Evolutionary conservation across 305 asterid species (phyloP).

Genomic region (Euphrasia arctica): DNA sequence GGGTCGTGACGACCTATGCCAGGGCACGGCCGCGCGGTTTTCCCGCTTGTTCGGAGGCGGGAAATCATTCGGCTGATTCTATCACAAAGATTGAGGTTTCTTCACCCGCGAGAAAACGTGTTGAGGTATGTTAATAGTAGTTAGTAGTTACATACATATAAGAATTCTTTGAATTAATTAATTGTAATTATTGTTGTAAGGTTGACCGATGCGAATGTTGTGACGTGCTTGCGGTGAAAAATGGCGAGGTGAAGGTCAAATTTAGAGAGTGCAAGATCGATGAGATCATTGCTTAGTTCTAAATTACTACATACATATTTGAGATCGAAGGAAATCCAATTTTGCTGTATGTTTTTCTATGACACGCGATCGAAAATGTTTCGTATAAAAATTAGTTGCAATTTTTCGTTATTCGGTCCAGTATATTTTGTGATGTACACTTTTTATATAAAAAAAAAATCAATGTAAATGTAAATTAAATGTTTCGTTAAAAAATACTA

Average conservation of each 20-base stretch:
- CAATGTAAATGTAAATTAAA: too few relatives aligned
- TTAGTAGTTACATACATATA: too few relatives aligned
- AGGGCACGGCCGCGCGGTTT: slow-evolving; percentile 35
- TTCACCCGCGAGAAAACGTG: slow-evolving; percentile 29
- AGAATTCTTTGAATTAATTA: too few relatives aligned
- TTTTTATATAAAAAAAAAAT: too few relatives aligned
- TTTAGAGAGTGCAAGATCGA: slow-evolving; percentile 28
- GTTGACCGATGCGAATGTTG: slow-evolving; percentile 47
- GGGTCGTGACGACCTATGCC: slow-evolving; percentile 26
- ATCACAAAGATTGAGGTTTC: slow-evolving; percentile 28
- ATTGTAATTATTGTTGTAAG: slow-evolving; percentile 28
- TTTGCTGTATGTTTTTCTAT: too few relatives aligned
- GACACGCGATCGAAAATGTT: too few relatives aligned
- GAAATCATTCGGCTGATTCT: slow-evolving; percentile 47
- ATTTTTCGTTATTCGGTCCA: too few relatives aligned
- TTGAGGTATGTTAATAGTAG: slow-evolving; percentile 27
- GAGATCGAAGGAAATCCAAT: too few relatives aligned
- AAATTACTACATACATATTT: neutral
- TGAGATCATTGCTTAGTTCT: slow-evolving; percentile 32
- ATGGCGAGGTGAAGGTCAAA: slow-evolving; percentile 24
- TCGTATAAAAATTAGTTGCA: too few relatives aligned
- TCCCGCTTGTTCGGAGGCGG: slow-evolving; percentile 31
- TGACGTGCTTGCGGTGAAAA: slow-evolving; percentile 24
- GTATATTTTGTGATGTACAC: too few relatives aligned
- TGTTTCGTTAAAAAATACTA: too few relatives aligned